Percentiles rank a stretch among this genome's conserved stretches.
These are phyloP conservation scores for Micractinium sp. DNA, from an alignment of 139 green algal species.

Conservation along the genomic window DNA sequence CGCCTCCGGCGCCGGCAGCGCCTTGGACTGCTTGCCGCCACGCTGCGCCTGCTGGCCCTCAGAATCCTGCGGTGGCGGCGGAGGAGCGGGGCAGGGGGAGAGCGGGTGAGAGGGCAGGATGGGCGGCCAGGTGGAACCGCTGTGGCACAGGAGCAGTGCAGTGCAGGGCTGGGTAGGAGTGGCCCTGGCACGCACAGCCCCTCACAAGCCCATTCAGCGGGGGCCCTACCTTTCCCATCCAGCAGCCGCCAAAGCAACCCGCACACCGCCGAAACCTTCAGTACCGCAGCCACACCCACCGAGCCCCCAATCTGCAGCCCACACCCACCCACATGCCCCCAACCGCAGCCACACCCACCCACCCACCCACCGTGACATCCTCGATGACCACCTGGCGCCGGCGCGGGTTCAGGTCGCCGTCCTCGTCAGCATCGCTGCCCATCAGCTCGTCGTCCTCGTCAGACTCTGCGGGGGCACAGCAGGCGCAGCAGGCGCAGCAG, in stretches of 20 bases:
- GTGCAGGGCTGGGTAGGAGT: too few species aligned
- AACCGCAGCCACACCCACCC: background rate
- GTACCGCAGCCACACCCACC: too few species aligned
- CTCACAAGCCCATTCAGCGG: too few species aligned
- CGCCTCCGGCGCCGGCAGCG: background rate
- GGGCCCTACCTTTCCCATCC: too few species aligned
- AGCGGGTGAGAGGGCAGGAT: background rate
- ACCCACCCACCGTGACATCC: slow-evolving; percentile 5
- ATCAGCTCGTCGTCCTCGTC: slow-evolving; percentile 39
- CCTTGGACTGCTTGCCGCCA: background rate
- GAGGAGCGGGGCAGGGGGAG: background rate
- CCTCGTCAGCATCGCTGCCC: slow-evolving; percentile 43
- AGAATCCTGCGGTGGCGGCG: background rate
- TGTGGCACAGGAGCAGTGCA: too few species aligned
- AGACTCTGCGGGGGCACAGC: background rate
- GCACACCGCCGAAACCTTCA: too few species aligned
- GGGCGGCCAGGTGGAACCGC: too few species aligned
- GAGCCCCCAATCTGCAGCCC: background rate
- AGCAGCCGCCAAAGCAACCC: too few species aligned
- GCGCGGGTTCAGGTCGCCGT: slow-evolving; percentile 5
- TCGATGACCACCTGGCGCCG: background rate
- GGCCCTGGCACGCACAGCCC: too few species aligned
- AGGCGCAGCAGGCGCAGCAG: background rate
- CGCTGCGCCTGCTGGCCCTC: slow-evolving; percentile 30
- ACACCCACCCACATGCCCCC: background rate